Percentiles rank a stretch among this genome's conserved stretches.
These are phyloP conservation scores for Tremella yokohamensis DNA, from an alignment of 768 basidiomycete species.

Conservation along the genomic window DNA sequence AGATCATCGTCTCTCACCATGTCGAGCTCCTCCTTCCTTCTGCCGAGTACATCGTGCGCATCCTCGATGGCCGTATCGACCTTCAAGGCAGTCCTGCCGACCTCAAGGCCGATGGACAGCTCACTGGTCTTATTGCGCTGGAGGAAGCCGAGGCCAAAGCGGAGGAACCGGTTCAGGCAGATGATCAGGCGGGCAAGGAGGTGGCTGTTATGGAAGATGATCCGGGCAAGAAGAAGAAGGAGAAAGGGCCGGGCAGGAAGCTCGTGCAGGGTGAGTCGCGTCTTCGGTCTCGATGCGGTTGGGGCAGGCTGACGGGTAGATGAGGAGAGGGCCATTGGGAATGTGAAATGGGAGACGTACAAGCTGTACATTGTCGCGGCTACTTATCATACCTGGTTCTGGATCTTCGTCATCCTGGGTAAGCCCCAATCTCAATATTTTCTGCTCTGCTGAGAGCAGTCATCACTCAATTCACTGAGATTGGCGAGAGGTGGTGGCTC, in stretches of 20 bases:
- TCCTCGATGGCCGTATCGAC: slow-evolving; percentile 78
- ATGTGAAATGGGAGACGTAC: slow-evolving; percentile 72
- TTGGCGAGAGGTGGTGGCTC: slow-evolving; percentile 59
- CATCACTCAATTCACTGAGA: slow-evolving; percentile 26
- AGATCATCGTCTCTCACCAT: slow-evolving; percentile 69
- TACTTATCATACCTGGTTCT: slow-evolving; percentile 43
- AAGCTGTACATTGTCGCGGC: slow-evolving; percentile 54
- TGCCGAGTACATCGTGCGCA: slow-evolving; percentile 67
- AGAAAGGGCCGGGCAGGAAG: slow-evolving; percentile 40
- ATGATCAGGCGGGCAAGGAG: slow-evolving; percentile 39
- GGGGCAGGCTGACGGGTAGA: slow-evolving; percentile 15
- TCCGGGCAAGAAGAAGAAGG: slow-evolving; percentile 22
- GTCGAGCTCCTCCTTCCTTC: slow-evolving; percentile 75
- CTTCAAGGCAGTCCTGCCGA: slow-evolving; percentile 67
- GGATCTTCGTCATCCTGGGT: slow-evolving; percentile 57
- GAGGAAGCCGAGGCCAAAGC: slow-evolving; percentile 51
- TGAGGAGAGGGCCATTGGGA: slow-evolving; percentile 66
- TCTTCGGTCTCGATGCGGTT: not conserved
- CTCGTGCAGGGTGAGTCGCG: slow-evolving; percentile 30
- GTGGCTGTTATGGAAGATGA: slow-evolving; percentile 37
- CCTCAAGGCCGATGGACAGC: slow-evolving; percentile 60
- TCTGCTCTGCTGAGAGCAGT: slow-evolving; percentile 23
- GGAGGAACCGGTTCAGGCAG: slow-evolving; percentile 42
- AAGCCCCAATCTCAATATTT: slow-evolving; percentile 54
- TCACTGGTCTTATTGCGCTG: slow-evolving; percentile 61